Evolutionary conservation across 2,329 filamentous ascomycete species (phyloP).

Genomic region (Pseudopithomyces chartarum): DNA sequence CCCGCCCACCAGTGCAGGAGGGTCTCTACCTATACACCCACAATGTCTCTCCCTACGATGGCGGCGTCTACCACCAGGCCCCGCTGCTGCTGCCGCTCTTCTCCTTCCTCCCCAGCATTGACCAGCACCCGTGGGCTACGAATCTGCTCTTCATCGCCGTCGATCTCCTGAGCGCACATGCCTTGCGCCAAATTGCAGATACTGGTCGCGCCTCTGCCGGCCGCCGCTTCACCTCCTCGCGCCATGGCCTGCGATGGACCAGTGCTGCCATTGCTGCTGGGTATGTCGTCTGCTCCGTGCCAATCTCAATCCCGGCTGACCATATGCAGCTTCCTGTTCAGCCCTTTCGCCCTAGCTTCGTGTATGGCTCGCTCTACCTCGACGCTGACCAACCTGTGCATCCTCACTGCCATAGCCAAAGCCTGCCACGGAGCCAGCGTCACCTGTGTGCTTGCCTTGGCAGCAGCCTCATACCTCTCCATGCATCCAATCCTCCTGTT

Average conservation of each 20-base stretch:
- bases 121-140: slow-evolving; percentile 71
- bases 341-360: slow-evolving; percentile 89
- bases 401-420: slow-evolving; percentile 81
- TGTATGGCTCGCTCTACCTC: slow-evolving; percentile 89
- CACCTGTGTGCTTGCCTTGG: slow-evolving; percentile 81
- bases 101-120: slow-evolving; percentile 77
- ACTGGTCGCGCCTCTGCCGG: slow-evolving; percentile 79
- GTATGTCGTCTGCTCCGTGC: slow-evolving; percentile 51
- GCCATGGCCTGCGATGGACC: slow-evolving; percentile 75
- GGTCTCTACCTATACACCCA: slow-evolving; percentile 94
- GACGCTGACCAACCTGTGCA: slow-evolving; percentile 85
- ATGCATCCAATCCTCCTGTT: slow-evolving; percentile 90
- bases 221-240: slow-evolving; percentile 75
- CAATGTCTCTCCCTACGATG: slow-evolving; percentile 96
- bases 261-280: slow-evolving; percentile 77
- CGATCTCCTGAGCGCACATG: slow-evolving; percentile 81
- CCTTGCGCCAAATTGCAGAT: slow-evolving; percentile 77
- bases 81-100: slow-evolving; percentile 91
- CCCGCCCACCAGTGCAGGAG: slow-evolving; percentile 74
- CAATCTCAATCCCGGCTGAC: slow-evolving; percentile 19
- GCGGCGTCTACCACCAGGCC: slow-evolving; percentile 77
- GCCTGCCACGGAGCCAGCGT: slow-evolving; percentile 74
- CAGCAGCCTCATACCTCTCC: slow-evolving; percentile 87
- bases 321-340: slow-evolving; percentile 79
- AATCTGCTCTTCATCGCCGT: slow-evolving; percentile 79